Conservation (phyloP, 768 basidiomycete species). For the Brasilioporus rufonigricans region DNA sequence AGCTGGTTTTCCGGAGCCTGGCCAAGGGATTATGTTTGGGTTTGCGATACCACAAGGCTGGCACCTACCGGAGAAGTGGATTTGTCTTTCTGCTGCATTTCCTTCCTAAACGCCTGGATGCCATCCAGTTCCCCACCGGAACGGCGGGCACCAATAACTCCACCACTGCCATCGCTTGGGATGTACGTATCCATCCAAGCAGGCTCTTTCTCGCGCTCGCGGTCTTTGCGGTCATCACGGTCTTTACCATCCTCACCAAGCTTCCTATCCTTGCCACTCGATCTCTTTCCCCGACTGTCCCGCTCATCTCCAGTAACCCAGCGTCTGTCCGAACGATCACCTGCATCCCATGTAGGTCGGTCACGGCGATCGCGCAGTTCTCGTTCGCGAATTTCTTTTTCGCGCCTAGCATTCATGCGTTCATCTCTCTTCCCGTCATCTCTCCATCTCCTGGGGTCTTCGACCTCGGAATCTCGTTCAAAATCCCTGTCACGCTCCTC, state of each 20-base stretch:
- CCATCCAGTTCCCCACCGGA: slow-evolving; percentile 71
- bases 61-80: slow-evolving; percentile 28
- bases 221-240: slow-evolving; percentile 50
- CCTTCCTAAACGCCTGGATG: slow-evolving; percentile 87
- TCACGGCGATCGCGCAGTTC: slow-evolving; percentile 44
- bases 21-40: slow-evolving; percentile 18
- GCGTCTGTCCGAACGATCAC: slow-evolving; percentile 45
- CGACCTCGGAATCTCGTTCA: slow-evolving; percentile 52
- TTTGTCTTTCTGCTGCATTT: slow-evolving; percentile 74
- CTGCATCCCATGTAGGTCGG: slow-evolving; percentile 47
- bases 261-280: slow-evolving; percentile 58
- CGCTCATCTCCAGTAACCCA: slow-evolving; percentile 69
- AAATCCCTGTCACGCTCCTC: slow-evolving; percentile 41
- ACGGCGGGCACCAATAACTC: slow-evolving; percentile 62
- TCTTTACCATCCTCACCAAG: slow-evolving; percentile 46
- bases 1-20: slow-evolving; percentile 40
- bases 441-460: slow-evolving; percentile 75
- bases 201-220: slow-evolving; percentile 76
- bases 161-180: slow-evolving; percentile 53
- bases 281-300: slow-evolving; percentile 60
- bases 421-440: slow-evolving; percentile 84
- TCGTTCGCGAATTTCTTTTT: slow-evolving; percentile 41
- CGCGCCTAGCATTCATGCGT: slow-evolving; percentile 60
- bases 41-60: slow-evolving; percentile 14
- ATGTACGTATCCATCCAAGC: slow-evolving; percentile 93